Conservation (phyloP, 768 basidiomycete genomes). For the Collybia nuda region DNA sequence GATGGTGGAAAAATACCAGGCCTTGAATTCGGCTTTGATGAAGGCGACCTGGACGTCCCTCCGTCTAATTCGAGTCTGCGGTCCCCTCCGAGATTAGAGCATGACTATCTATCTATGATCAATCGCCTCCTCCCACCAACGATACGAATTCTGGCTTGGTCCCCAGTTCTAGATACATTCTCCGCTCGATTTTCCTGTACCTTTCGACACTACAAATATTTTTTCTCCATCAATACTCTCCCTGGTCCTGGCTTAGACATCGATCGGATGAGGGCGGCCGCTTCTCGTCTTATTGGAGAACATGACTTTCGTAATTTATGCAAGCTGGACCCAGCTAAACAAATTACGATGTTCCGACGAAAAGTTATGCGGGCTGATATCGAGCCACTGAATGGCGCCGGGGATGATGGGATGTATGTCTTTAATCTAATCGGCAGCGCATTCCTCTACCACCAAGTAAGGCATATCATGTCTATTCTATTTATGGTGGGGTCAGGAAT, state of each 20-base stretch:
- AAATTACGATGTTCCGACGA: slow-evolving; percentile 78
- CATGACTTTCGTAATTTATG: slow-evolving; percentile 97
- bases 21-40: slow-evolving; percentile 20
- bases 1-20: slow-evolving; percentile 9
- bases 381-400: slow-evolving; percentile 32
- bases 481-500: slow-evolving; percentile 85
- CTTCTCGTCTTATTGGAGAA: slow-evolving; percentile 70
- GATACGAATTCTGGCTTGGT: slow-evolving; percentile 92
- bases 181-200: slow-evolving; percentile 88
- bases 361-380: slow-evolving; percentile 69
- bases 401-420: slow-evolving; percentile 50
- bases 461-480: slow-evolving; percentile 90
- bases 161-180: slow-evolving; percentile 76
- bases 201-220: slow-evolving; percentile 96
- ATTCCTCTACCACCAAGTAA: slow-evolving; percentile 94
- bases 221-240: slow-evolving; percentile 62
- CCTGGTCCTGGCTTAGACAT: slow-evolving; percentile 57
- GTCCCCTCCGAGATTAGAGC: slow-evolving; percentile 41
- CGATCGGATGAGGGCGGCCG: slow-evolving; percentile 72
- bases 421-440: slow-evolving; percentile 86
- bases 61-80: slow-evolving; percentile 15
- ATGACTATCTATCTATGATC: slow-evolving; percentile 76
- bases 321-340: slow-evolving; percentile 90
- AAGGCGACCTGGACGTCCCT: slow-evolving; percentile 23
- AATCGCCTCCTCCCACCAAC: slow-evolving; percentile 88